Conservation (phyloP, 148 eudicot genomes). For the Euryodendron excelsum region DNA sequence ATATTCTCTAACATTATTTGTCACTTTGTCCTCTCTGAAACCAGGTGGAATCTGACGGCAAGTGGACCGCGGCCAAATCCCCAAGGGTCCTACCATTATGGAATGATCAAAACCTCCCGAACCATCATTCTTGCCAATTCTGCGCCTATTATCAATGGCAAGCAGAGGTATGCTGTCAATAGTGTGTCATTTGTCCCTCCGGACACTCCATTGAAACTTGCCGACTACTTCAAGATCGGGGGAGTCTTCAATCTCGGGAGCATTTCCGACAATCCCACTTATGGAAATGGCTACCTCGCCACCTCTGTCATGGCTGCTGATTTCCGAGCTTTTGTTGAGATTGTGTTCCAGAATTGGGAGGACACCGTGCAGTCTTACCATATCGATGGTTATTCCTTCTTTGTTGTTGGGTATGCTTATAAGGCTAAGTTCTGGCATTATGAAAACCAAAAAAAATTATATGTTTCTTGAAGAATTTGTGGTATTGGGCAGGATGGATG, state of each 20-base stretch:
- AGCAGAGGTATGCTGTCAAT: slow-evolving; percentile 87
- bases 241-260: slow-evolving; percentile 75
- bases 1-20: not conserved
- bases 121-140: slow-evolving; percentile 87
- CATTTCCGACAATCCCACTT: slow-evolving; percentile 58
- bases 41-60: slow-evolving; percentile 80
- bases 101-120: slow-evolving; percentile 57
- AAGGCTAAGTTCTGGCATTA: not conserved
- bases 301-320: slow-evolving; percentile 72
- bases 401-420: slow-evolving; percentile 82
- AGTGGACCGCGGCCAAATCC: slow-evolving; percentile 98
- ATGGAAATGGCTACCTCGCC: slow-evolving; percentile 55
- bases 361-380: slow-evolving; percentile 82
- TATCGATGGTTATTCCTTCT: slow-evolving; percentile 88
- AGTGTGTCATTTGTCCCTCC: slow-evolving; percentile 63
- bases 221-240: slow-evolving; percentile 79
- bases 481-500: slow-evolving; percentile 67
- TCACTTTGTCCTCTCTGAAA: not conserved
- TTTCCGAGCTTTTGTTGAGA: slow-evolving; percentile 68
- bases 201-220: slow-evolving; percentile 86
- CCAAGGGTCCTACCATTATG: slow-evolving; percentile 96
- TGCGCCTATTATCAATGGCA: slow-evolving; percentile 76
- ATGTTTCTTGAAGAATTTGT: not conserved
- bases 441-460: not conserved
- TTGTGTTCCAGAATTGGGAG: slow-evolving; percentile 90